phyloP scores from a whole-genome alignment of 805 yeast species.

The Torulaspora quercuum region DNA sequence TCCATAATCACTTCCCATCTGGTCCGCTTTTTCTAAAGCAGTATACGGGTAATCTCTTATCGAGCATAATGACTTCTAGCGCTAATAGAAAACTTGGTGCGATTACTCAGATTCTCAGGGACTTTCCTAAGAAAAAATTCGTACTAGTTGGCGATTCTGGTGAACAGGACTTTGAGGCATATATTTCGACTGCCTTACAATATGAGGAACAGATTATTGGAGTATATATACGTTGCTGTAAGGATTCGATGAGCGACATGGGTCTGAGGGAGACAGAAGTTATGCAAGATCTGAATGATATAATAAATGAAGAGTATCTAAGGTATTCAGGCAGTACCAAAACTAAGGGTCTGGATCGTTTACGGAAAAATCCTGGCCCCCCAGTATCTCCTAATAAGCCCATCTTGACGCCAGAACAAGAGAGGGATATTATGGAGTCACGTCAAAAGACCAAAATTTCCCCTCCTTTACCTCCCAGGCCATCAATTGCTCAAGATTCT shows the following conservation, averaged over 20 bases:
- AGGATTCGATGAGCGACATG: conserved; percentile 58
- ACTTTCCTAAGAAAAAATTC: conserved; percentile 75
- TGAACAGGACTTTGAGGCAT: conserved; percentile 91
- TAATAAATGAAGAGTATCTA: conserved; percentile 29
- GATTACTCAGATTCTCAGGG: conserved; percentile 57
- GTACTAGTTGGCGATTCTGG: conserved; percentile 93
- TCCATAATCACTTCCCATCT: conserved; percentile 51
- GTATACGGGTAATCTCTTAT: conserved; percentile 74
- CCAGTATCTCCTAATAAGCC: conserved; percentile 27
- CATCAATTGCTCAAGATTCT: conserved; percentile 11
- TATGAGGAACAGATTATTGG: conserved; percentile 66
- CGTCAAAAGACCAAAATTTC: conserved; percentile 10
- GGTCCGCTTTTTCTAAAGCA: conserved; percentile 88
- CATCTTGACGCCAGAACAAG: conserved; percentile 17
- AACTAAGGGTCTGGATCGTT: too few relatives aligned
- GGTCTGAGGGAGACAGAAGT: conserved; percentile 37
- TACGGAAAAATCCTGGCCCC: conserved; percentile 21
- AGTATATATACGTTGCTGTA: conserved; percentile 77
- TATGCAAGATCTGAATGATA: conserved; percentile 32
- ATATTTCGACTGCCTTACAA: conserved; percentile 59
- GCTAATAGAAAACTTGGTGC: conserved; percentile 72
- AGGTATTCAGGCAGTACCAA: background rate
- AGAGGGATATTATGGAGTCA: conserved; percentile 13
- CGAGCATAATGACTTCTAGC: conserved; percentile 83
- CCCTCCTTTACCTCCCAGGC: conserved; percentile 23